Base-by-base conservation (phyloP, 768 basidiomycete genomes). In the Astraeus odoratus region DNA sequence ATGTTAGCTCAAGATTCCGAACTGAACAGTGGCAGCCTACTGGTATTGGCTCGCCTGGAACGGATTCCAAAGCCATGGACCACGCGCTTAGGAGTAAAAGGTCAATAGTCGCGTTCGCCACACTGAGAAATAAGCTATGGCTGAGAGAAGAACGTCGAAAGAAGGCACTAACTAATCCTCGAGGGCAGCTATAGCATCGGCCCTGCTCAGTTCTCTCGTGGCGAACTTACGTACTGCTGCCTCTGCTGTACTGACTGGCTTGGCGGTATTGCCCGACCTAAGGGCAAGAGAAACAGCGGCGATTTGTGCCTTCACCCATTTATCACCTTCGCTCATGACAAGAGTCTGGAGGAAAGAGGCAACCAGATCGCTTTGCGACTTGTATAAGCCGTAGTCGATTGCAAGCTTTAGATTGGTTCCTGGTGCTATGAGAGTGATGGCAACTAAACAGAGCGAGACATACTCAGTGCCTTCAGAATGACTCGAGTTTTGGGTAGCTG, bases 261-360 rank as follows among this genome's bases (percentile, higher is more conserved):
- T 74, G 1, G 83, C 84, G 42, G 72, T 72, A 13, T 76, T 75
- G 0, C 83, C 84, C 1, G 76, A 70, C 34, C 78, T 77, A 45
- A 96, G 67, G 3, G 89, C 83, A 34, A 83, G 74, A 0, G 80
- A 74, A 43, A 93, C 69, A 37, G 78, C 79, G 15, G 76, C 73
- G 3, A 81, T 76, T 48, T 91, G 79, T 2, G 79, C 74, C 47
- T 70, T 70, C n/a, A 98, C 76, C 88, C 90, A 96, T 50, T 79
- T 76, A 53, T 94, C 88, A 13, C 94, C 94, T 70, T 96, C 93
- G 45, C 87, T 91, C 94, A 97, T 97, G 53, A 98, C 80, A 27
- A 97, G 69, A 13, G 91, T 91, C 67, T 98, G 94, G 56, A 98
- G 70, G 65, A 94, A 97, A 1, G 89, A 92, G 4, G 94, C 87